Evolutionary conservation across 2,329 filamentous ascomycete species (phyloP).

Genomic region (Achaetomium macrosporum): DNA sequence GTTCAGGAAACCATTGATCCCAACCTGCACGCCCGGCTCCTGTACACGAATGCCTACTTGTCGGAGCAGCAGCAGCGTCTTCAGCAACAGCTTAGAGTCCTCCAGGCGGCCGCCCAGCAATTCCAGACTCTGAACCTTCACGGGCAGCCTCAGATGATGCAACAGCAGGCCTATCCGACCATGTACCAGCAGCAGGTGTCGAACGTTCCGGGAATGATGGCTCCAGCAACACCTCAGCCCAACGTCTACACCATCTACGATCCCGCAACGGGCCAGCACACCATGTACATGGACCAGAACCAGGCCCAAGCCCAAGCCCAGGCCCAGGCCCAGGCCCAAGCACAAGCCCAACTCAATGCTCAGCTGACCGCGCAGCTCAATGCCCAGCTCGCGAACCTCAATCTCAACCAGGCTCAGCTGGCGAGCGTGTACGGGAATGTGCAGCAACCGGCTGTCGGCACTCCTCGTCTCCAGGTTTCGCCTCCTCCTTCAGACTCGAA

Average conservation of each 20-base stretch:
- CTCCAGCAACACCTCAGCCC: conserved; percentile 54
- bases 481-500: conserved; percentile 62
- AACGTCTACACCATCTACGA: conserved; percentile 81
- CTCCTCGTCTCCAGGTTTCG: conserved; percentile 74
- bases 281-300: conserved; percentile 68
- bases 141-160: conserved; percentile 39
- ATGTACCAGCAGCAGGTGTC: conserved; percentile 41
- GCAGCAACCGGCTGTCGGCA: conserved; percentile 47
- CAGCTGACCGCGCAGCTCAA: conserved; percentile 29
- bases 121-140: conserved; percentile 71
- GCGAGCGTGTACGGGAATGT: conserved; percentile 38
- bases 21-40: conserved; percentile 76
- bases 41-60: conserved; percentile 86
- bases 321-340: conserved; percentile 34
- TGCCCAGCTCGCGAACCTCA: conserved; percentile 25
- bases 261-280: conserved; percentile 76
- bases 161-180: conserved; percentile 59
- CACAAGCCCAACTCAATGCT: conserved; percentile 38
- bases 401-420: conserved; percentile 39
- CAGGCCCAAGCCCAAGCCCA: conserved; percentile 26
- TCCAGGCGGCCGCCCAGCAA: conserved; percentile 78
- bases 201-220: conserved; percentile 49
- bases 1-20: conserved; percentile 75
- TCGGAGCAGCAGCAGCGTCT: conserved; percentile 92
- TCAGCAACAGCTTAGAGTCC: conserved; percentile 82